phyloP scores from a whole-genome alignment of 257 asterid genomes.

The Solanum acaule region DNA sequence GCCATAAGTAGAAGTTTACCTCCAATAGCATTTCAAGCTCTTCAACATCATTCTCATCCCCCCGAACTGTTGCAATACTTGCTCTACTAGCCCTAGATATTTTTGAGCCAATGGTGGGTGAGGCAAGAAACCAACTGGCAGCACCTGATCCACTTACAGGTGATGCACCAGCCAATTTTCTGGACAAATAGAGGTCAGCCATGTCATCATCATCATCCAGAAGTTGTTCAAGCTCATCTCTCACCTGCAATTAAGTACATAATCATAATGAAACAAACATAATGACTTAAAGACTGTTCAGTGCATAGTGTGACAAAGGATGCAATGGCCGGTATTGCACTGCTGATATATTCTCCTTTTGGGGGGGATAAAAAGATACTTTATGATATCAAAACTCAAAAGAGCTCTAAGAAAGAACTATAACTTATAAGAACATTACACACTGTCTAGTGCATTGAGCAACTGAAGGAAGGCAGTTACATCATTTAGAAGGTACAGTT shows the following conservation, averaged over 20 bases:
- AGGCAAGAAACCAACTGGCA: conserved; percentile 56
- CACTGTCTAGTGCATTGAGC: not conserved
- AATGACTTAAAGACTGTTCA: not conserved
- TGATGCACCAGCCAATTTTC: conserved; percentile 63
- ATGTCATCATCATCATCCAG: conserved; percentile 95
- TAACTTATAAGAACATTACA: not conserved
- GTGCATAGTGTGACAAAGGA: not conserved
- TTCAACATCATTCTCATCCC: conserved; percentile 86
- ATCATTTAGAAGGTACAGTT: not conserved
- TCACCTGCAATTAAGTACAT: conserved; percentile 43
- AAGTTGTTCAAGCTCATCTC: conserved; percentile 96
- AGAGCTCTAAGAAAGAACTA: not conserved
- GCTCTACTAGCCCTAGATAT: conserved; percentile 84
- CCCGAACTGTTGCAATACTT: conserved; percentile 73
- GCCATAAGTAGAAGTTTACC: conserved; percentile 20
- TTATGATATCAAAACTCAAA: not conserved
- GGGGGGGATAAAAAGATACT: not conserved
- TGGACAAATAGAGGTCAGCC: conserved; percentile 91
- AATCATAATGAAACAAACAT: not conserved
- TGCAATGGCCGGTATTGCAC: not conserved
- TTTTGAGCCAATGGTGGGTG: conserved; percentile 85
- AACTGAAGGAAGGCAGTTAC: not conserved
- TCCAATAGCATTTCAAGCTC: conserved; percentile 95
- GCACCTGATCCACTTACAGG: conserved; percentile 82
- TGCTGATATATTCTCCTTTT: not conserved